These are phyloP conservation scores for Sanghuangporus sanghuang DNA, from an alignment of 1,284 basidiomycete species.

Conservation along the genomic window DNA sequence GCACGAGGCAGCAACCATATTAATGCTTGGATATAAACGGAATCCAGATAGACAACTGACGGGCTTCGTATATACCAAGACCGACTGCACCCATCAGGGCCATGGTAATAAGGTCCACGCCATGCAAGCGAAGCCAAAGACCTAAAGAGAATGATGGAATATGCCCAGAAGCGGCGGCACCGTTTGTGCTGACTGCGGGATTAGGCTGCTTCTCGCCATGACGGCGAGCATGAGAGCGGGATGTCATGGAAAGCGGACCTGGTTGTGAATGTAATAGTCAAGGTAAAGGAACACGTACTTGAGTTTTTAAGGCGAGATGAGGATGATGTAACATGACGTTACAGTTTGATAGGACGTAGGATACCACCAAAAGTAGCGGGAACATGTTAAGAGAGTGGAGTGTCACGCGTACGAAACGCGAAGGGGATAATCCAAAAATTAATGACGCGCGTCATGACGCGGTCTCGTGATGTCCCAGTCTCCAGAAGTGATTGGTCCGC, in stretches of 20 bases:
- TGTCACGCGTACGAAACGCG: constrained; percentile 1
- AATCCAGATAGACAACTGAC: constrained; percentile 22
- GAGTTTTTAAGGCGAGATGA: not conserved
- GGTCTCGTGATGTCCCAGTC: not conserved
- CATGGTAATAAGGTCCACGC: constrained; percentile 43
- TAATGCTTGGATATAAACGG: constrained; percentile 1
- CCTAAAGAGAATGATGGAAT: constrained; percentile 27
- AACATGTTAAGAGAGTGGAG: not conserved
- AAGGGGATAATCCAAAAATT: constrained; percentile 11
- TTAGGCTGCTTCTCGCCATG: not conserved
- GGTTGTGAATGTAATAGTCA: not conserved
- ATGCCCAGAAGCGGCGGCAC: not conserved
- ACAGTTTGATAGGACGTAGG: not conserved
- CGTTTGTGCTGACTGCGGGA: not conserved
- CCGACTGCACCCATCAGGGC: constrained; percentile 40
- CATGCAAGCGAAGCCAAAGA: constrained; percentile 38
- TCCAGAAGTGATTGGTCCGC: not conserved
- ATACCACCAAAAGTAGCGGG: not conserved
- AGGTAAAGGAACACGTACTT: not conserved
- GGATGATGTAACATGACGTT: not conserved
- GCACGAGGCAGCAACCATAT: constrained; percentile 2
- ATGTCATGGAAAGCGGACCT: not conserved
- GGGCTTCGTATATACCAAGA: constrained; percentile 44
- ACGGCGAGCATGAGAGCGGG: not conserved
- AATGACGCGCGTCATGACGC: not conserved